phyloP scores from a whole-genome alignment of 1,139 yeast species.

The Candida sp. region DNA sequence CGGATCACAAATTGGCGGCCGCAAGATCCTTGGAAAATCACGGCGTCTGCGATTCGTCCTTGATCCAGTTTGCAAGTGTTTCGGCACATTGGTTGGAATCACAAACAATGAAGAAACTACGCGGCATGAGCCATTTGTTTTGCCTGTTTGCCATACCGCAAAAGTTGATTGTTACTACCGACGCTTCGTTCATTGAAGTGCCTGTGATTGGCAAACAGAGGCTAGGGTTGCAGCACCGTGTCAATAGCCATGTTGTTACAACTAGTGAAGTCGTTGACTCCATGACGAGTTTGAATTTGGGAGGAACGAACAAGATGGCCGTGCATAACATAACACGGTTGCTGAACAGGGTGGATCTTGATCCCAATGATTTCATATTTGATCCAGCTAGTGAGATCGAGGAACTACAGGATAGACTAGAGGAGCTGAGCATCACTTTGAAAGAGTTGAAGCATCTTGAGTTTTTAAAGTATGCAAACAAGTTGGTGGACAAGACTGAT shows the following conservation, averaged over 20 bases:
- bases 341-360: conserved; percentile 19
- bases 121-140: conserved; percentile 41
- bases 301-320: conserved; percentile 6
- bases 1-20: conserved; percentile 21
- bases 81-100: conserved; percentile 42
- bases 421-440: conserved; percentile 17
- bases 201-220: conserved; percentile 34
- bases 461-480: conserved; percentile 33
- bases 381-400: conserved; percentile 35
- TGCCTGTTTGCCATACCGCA: conserved; percentile 37
- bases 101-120: conserved; percentile 33
- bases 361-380: conserved; percentile 34
- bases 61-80: conserved; percentile 30
- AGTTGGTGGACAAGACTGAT: conserved; percentile 33
- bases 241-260: conserved; percentile 3
- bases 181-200: conserved; percentile 28
- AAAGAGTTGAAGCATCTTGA: conserved; percentile 29
- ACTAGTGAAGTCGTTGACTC: conserved; percentile 15
- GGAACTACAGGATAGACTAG: conserved; percentile 24
- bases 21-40: conserved; percentile 19
- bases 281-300: conserved; percentile 13
- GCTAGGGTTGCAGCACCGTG: conserved; percentile 17
- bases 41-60: conserved; percentile 22
- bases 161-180: conserved; percentile 29
- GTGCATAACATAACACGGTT: conserved; percentile 16